These are phyloP conservation scores for Epichloe scottii DNA, from an alignment of 2,329 filamentous ascomycete species.

Conservation along the genomic window DNA sequence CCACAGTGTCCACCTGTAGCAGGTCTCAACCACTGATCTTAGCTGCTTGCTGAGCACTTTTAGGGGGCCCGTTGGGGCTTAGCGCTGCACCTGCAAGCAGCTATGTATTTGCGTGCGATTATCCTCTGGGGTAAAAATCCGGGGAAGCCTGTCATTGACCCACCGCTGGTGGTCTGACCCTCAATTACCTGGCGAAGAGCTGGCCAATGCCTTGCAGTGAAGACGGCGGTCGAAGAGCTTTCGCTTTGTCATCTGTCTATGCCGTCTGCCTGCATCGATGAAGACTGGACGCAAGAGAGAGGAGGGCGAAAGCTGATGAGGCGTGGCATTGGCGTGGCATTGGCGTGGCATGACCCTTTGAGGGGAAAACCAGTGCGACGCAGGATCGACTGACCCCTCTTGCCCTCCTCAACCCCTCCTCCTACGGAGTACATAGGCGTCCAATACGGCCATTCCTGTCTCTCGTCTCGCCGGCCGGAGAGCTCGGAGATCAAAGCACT, in stretches of 20 bases:
- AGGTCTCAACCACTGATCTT: neutral
- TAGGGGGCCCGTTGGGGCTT: neutral
- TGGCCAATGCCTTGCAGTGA: neutral
- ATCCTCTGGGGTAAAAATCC: slow-evolving; percentile 14
- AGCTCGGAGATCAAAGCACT: too few relatives aligned
- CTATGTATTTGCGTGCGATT: slow-evolving; percentile 7
- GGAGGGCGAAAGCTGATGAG: neutral
- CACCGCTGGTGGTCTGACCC: slow-evolving; percentile 3
- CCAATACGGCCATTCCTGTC: too few relatives aligned
- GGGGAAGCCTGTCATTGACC: slow-evolving; percentile 14
- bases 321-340: neutral
- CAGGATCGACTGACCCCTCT: neutral
- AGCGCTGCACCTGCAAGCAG: slow-evolving; percentile 7
- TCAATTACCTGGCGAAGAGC: neutral
- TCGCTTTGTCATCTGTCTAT: neutral
- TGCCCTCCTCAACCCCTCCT: neutral
- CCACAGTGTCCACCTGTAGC: neutral
- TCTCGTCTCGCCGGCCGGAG: neutral
- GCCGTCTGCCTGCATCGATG: neutral
- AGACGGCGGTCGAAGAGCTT: neutral
- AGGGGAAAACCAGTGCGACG: neutral
- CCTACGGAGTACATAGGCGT: neutral
- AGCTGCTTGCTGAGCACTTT: neutral
- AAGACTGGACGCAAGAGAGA: neutral
- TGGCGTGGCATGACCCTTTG: slow-evolving; percentile 1